Evolutionary conservation across 345 rosid genomes (phyloP), one percentile per base, ranked within the genome.

Genomic region (Tarenaya hassleriana): DNA sequence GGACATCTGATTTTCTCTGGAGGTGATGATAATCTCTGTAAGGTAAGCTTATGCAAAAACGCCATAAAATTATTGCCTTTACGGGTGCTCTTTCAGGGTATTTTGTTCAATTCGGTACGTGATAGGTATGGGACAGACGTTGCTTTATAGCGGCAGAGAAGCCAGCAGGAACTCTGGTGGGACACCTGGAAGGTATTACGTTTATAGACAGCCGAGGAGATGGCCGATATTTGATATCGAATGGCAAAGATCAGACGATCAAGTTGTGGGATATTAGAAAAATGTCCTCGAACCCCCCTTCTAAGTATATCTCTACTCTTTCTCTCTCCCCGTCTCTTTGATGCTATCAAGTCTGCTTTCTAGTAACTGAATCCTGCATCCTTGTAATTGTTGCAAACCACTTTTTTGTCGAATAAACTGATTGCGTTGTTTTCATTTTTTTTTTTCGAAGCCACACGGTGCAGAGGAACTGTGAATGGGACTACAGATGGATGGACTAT

Each of bases 401-500:
- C 5, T n/a, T 24, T 24, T 24, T 34, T 5, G 18, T 33, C 10
- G 15, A 16, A 41, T 45, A 49, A 63, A 52, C 10, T 11, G 29
- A 50, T 32, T 29, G 16, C 44, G 41, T 5, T 50, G 4, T 34
- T 20, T 29, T 63, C 58, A n/a, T n/a, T n/a, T n/a, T n/a, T n/a
- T n/a, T n/a, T 19, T 16, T n/a, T 51, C 62, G 41, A 77, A 87
- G 92, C 74, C 63, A 69, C 60, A 34, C 43, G 34, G 76, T 71
- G 24, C 55, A 41, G 1, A 73, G 84, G 71, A 73, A 62, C 68
- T 69, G 61, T 47, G 92, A 82, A 52, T 91, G 96, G 98, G 98
- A 91, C 69, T 91, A 91, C 63, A 78, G 96, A 69, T 82, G 84
- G 89, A 87, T 87, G 96, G 96, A 91, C 37, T 91, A 91, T 62